Base-by-base conservation (phyloP, 768 basidiomycete species). In the Psilocybe sp. region DNA sequence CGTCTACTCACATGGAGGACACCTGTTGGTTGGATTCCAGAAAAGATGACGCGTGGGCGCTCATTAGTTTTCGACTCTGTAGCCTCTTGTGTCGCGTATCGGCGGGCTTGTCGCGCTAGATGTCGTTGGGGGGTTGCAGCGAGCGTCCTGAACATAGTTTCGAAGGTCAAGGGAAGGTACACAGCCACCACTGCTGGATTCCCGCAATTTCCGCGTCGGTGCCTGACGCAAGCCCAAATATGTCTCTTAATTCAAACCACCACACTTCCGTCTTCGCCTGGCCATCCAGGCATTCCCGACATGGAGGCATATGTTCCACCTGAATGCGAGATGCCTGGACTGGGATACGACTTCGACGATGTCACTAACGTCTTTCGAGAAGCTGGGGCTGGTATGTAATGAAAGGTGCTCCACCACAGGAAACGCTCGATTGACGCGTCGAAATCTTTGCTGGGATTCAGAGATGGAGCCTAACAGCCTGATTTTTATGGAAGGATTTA, bases 1-100 rank as follows among this genome's bases (percentile, higher is more conserved):
- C 28, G 46, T 58, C 33, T 16, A 64, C 80, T 57, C 66, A 94
- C 93, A 70, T 96, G 93, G 41, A 92, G 90, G 2, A 88, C 81
- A 0, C 93, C 91, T 1, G 95, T 95, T 0, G 95, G 95, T 62
- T 96, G 95, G 28, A 98, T 96, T 3, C 93, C 95, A 11, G 90
- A 92, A 64, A 98, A 88, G 34, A 95, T 72, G 42, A 84, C 74
- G 12, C 80, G 72, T 39, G 49, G 41, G 14, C 37, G 19, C 28
- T 51, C 40, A 19, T 34, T 38, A 15, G 40, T 48, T 36, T 46
- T 47, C 10, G 14, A 18, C 36, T n/a, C 38, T 23, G 34, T 19
- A 40, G 45, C 32, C 10, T 56, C 51, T 14, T 38, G 52, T 28
- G 55, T 60, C 4, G 60, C 54, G 54, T 57, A 56, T n/a, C 56